phyloP scores from a whole-genome alignment of 2,329 filamentous ascomycete species.

The Curvularia hawaiiensis region DNA sequence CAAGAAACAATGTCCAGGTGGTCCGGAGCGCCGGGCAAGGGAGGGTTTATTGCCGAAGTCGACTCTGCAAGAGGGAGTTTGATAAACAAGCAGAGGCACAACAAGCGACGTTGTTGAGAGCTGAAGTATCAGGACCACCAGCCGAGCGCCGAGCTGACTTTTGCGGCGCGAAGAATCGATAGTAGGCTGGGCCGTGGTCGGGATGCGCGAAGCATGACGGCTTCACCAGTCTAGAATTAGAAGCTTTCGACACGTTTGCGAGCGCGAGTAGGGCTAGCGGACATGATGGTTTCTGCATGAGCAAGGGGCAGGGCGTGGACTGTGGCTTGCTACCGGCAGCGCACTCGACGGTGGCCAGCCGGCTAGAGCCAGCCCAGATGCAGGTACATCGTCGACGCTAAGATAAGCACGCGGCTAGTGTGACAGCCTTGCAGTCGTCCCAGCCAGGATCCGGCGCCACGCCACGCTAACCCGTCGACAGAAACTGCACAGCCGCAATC shows the following conservation, averaged over 20 bases:
- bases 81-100: not conserved
- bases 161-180: constrained; percentile 15
- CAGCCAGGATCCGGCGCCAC: constrained; percentile 6
- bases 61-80: constrained; percentile 2
- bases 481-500: constrained; percentile 1
- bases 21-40: constrained; percentile 9
- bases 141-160: constrained; percentile 13
- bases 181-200: constrained; percentile 11
- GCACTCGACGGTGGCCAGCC: not conserved
- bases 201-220: constrained; percentile 11
- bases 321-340: not conserved
- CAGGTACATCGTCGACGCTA: constrained; percentile 12
- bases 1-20: not conserved
- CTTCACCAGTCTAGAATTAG: constrained; percentile 15
- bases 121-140: constrained; percentile 12
- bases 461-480: constrained; percentile 3
- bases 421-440: constrained; percentile 12
- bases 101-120: constrained; percentile 9
- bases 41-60: constrained; percentile 15
- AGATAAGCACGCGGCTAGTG: constrained; percentile 16
- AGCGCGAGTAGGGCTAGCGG: constrained; percentile 3
- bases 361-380: constrained; percentile 7
- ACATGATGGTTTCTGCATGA: constrained; percentile 9
- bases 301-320: constrained; percentile 12
- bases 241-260: constrained; percentile 7